Conservation (phyloP, 2,329 filamentous ascomycete genomes). For the Epichloe aotearoae region DNA sequence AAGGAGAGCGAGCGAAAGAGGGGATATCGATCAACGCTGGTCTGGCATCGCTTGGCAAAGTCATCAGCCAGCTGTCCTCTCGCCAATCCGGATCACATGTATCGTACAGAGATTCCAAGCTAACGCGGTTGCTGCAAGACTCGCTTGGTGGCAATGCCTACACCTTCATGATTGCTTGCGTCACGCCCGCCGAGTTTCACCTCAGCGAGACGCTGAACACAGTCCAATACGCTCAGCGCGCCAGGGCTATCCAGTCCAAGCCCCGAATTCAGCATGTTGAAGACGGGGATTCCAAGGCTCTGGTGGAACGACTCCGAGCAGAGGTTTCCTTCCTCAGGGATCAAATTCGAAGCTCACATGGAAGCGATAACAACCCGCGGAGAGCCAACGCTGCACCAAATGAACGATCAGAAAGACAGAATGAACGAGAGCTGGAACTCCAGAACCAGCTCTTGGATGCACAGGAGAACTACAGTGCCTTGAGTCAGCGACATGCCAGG, state of each 20-base stretch:
- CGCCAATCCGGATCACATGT: constrained; percentile 79
- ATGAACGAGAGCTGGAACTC: constrained; percentile 75
- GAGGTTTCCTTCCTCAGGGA: constrained; percentile 90
- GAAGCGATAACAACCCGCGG: constrained; percentile 40
- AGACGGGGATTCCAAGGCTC: constrained; percentile 83
- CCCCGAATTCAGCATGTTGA: constrained; percentile 90
- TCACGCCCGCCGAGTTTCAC: constrained; percentile 93
- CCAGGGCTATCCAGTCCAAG: constrained; percentile 93
- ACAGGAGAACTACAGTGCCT: constrained; percentile 86
- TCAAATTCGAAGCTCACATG: constrained; percentile 76
- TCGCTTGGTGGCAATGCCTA: constrained; percentile 94
- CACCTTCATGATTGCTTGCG: constrained; percentile 98
- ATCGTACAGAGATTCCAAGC: constrained; percentile 94
- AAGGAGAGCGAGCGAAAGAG: constrained; percentile 86
- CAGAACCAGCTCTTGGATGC: constrained; percentile 87
- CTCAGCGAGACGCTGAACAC: constrained; percentile 96
- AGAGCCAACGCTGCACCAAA: constrained; percentile 39
- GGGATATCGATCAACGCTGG: constrained; percentile 98
- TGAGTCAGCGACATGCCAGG: constrained; percentile 89
- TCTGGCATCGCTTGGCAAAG: constrained; percentile 86
- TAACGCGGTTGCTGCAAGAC: constrained; percentile 89
- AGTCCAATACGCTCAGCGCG: constrained; percentile 91
- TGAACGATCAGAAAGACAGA: constrained; percentile 65
- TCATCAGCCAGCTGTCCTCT: constrained; percentile 94
- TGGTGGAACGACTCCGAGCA: constrained; percentile 86